phyloP scores from a whole-genome alignment of 2,329 filamentous ascomycete genomes.

The Aaosphaeria arxii region DNA sequence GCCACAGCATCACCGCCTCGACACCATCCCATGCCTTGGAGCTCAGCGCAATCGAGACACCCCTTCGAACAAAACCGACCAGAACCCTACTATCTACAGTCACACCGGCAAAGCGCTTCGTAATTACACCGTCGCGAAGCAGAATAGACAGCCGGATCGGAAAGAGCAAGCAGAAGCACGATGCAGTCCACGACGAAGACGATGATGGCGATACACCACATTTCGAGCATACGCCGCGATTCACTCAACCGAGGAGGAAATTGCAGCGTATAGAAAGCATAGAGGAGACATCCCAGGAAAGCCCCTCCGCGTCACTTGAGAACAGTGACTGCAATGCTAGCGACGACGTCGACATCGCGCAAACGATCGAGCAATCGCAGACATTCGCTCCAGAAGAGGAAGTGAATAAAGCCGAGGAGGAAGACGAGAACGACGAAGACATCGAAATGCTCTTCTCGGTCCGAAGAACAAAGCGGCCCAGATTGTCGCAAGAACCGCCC shows the following conservation, averaged over 20 bases:
- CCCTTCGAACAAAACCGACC: neutral
- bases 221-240: constrained; percentile 7
- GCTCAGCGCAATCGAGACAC: constrained; percentile 7
- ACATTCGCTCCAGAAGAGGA: neutral
- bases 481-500: constrained; percentile 5
- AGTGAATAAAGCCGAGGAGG: neutral
- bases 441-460: constrained; percentile 4
- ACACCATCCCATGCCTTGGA: too few species aligned
- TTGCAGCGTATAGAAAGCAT: constrained; percentile 33
- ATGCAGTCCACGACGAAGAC: too few species aligned
- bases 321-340: neutral
- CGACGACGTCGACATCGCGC: constrained; percentile 3
- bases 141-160: neutral
- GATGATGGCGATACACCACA: too few species aligned
- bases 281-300: constrained; percentile 23
- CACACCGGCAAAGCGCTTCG: constrained; percentile 33
- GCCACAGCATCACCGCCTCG: constrained; percentile 10
- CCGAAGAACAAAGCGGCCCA: constrained; percentile 20
- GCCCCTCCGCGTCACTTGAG: constrained; percentile 7
- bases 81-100: constrained; percentile 6
- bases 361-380: constrained; percentile 10
- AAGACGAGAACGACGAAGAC: constrained; percentile 1
- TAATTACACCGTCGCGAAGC: constrained; percentile 11
- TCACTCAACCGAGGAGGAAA: constrained; percentile 8
- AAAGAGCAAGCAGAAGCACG: too few species aligned